These are phyloP conservation scores for Tolypocladium amazonense DNA, from an alignment of 2,329 filamentous ascomycete species.

Conservation along the genomic window DNA sequence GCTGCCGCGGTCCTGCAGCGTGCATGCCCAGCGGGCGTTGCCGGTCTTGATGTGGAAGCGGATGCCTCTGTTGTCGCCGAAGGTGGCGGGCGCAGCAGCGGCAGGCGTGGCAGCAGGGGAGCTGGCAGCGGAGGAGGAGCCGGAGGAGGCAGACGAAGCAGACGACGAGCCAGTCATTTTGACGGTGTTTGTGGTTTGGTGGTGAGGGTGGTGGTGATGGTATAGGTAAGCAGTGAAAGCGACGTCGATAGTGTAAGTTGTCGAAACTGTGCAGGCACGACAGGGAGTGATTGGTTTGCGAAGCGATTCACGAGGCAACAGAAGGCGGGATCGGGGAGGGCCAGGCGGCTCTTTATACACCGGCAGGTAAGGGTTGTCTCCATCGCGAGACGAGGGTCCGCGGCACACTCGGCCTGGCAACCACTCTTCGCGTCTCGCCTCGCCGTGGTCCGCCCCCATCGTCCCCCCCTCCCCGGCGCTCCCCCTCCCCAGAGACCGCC, in stretches of 20 bases:
- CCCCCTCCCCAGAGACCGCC: neutral
- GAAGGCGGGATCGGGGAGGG: neutral
- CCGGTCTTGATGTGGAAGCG: slow-evolving; percentile 36
- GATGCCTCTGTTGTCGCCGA: slow-evolving; percentile 29
- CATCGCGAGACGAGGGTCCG: neutral
- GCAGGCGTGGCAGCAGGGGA: slow-evolving; percentile 7
- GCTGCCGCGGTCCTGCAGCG: slow-evolving; percentile 29
- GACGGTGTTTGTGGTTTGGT: neutral
- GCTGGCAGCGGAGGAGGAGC: slow-evolving; percentile 7
- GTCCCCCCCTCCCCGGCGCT: neutral
- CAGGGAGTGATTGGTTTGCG: neutral
- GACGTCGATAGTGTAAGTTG: neutral
- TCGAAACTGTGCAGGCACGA: neutral
- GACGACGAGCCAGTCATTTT: slow-evolving; percentile 10
- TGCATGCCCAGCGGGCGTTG: slow-evolving; percentile 26
- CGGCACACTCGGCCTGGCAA: neutral
- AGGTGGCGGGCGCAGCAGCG: slow-evolving; percentile 8
- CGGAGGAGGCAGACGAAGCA: slow-evolving; percentile 4
- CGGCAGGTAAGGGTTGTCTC: neutral
- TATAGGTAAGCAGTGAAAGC: neutral
- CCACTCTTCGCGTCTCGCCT: neutral
- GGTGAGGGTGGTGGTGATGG: neutral
- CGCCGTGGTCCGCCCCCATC: neutral
- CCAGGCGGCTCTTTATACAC: neutral
- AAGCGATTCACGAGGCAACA: neutral